Evolutionary conservation across 768 basidiomycete genomes (phyloP).

Genomic region (Cystofilobasidium ferigula): DNA sequence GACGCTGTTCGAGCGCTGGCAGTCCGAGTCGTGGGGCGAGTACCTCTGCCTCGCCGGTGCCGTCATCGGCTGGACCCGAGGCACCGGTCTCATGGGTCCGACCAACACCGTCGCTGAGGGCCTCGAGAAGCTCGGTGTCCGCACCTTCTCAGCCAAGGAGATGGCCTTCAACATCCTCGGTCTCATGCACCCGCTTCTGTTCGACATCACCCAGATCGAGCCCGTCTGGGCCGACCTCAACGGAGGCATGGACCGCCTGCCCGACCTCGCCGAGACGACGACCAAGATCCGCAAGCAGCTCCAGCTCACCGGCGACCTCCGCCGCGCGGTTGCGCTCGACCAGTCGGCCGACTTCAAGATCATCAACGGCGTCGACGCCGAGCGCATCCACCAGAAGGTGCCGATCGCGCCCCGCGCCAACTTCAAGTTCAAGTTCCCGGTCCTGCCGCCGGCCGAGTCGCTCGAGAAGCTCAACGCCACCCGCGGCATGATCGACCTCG

Average conservation of each 20-base stretch:
- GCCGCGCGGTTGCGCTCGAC: slow-evolving; percentile 84
- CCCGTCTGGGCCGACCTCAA: slow-evolving; percentile 99
- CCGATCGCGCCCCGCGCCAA: slow-evolving; percentile 93
- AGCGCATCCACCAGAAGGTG: slow-evolving; percentile 81
- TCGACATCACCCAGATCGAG: slow-evolving; percentile 98
- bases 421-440: slow-evolving; percentile 91
- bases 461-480: slow-evolving; percentile 65
- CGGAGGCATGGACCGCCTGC: slow-evolving; percentile 94
- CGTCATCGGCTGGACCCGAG: slow-evolving; percentile 99
- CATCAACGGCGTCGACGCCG: slow-evolving; percentile 78
- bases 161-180: slow-evolving; percentile 99
- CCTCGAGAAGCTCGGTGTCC: slow-evolving; percentile 80
- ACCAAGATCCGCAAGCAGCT: slow-evolving; percentile 69
- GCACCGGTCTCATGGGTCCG: slow-evolving; percentile 91
- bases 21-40: slow-evolving; percentile 96
- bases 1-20: slow-evolving; percentile 96
- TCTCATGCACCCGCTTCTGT: slow-evolving; percentile 95
- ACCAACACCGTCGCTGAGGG: slow-evolving; percentile 91
- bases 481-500: slow-evolving; percentile 81
- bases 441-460: slow-evolving; percentile 58
- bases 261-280: slow-evolving; percentile 86
- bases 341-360: slow-evolving; percentile 93
- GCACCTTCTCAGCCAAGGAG: slow-evolving; percentile 98
- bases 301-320: slow-evolving; percentile 77
- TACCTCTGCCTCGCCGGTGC: slow-evolving; percentile 96